Evolutionary conservation across 345 rosid species (phyloP), one percentile per base, ranked within the genome.

Genomic region (Moringa oleifera): DNA sequence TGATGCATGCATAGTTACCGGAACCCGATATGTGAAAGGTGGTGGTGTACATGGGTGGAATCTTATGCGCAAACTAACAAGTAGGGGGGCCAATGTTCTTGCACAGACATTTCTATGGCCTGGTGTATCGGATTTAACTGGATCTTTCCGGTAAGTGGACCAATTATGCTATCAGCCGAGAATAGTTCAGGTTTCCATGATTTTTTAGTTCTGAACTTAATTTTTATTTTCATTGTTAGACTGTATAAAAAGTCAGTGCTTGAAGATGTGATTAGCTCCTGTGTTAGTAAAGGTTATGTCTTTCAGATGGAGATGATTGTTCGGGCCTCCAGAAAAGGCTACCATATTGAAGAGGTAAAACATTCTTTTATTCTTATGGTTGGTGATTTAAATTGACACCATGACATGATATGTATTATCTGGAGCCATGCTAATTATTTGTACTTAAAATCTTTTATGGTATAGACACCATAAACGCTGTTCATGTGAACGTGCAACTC

Each of bases 301-400:
- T 94, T 94, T 73, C 99, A 94, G 71, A 94, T 94, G 96, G 99
- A 94, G 83, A 94, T 94, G 95, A 90, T 94, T 58, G 99, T 94
- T 33, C 90, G 97, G 56, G 99, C 97, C 31, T 78, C 95, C 25
- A 86, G 99, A 69, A 86, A 84, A 71, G 85, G 95, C 67, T 88
- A 77, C 80, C 91, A 72, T 64, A 88, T 90, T 63, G 99, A 94
- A 79, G 99, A 94, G 99, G 95, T 87, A 75, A 16, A 21, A 10
- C 50, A 47, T 10, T 61, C 60, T 55, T 55, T 45, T 41, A 18
- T 51, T 25, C 53, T 71, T 24, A 13, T 57, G 47, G 18, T 58
- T 59, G 6, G 23, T 52, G 54, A 57, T 58, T 15, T 24, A 55
- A 54, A 22, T 61, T 49, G 47, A 25, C 20, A 15, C 50, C 9